These are phyloP conservation scores for Delphinella strobiligena DNA, from an alignment of 2,329 filamentous ascomycete genomes.

Conservation along the genomic window DNA sequence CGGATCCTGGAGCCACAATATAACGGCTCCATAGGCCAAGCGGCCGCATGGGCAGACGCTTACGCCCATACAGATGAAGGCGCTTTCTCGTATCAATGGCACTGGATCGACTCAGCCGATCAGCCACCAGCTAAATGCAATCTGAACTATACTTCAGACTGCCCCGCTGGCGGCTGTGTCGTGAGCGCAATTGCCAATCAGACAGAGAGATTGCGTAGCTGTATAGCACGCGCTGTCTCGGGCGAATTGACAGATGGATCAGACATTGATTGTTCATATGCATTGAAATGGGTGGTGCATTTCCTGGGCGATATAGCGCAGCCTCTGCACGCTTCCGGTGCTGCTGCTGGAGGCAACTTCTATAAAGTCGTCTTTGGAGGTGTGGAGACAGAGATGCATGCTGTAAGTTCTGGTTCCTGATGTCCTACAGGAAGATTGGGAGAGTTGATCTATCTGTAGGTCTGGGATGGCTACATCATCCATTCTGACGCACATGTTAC, in stretches of 20 bases:
- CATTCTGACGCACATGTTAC: constrained; percentile 24
- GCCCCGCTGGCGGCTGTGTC: constrained; percentile 26
- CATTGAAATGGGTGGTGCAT: constrained; percentile 30
- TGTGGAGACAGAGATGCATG: constrained; percentile 23
- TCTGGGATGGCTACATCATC: constrained; percentile 28
- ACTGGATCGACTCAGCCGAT: constrained; percentile 27
- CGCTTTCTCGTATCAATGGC: constrained; percentile 30
- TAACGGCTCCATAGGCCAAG: constrained; percentile 26
- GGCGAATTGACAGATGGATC: constrained; percentile 13
- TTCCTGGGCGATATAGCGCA: constrained; percentile 31
- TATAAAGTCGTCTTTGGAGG: constrained; percentile 25
- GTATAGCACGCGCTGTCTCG: constrained; percentile 20
- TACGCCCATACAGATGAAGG: constrained; percentile 27
- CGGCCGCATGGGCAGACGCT: constrained; percentile 28
- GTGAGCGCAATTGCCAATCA: constrained; percentile 31
- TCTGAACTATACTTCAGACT: constrained; percentile 26
- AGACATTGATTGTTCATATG: constrained; percentile 27
- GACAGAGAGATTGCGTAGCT: constrained; percentile 25
- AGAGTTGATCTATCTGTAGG: no score
- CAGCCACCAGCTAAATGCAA: constrained; percentile 19
- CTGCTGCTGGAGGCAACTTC: constrained; percentile 26
- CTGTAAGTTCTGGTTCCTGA: no score
- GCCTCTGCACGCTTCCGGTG: constrained; percentile 28
- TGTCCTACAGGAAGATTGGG: no score
- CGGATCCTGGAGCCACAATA: constrained; percentile 28